Evolutionary conservation across 345 rosid genomes (phyloP).

Genomic region (Geranium rotundifolium): DNA sequence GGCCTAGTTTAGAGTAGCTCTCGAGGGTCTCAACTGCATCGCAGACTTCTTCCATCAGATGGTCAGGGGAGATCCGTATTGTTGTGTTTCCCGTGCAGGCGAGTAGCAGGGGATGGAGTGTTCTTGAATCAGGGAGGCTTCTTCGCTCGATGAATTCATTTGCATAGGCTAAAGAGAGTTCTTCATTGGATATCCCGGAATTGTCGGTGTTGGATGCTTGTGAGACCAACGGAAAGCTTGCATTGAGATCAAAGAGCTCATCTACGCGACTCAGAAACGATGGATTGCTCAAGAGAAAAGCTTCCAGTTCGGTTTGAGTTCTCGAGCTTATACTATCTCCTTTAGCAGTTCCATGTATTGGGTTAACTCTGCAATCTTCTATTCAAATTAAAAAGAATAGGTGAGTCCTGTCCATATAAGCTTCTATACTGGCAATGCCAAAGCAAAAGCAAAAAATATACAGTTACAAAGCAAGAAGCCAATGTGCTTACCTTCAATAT

Average conservation of each 20-base stretch:
- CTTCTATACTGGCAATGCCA: background rate
- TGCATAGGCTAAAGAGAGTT: conserved; percentile 52
- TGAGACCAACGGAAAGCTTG: conserved; percentile 10
- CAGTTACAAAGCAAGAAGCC: background rate
- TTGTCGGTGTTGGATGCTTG: conserved; percentile 8
- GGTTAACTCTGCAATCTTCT: background rate
- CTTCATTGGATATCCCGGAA: conserved; percentile 13
- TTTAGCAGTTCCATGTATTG: conserved; percentile 9
- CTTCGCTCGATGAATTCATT: conserved; percentile 43
- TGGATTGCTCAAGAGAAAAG: conserved; percentile 33
- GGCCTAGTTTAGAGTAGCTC: conserved; percentile 25
- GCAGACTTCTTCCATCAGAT: conserved; percentile 46
- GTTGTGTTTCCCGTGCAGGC: conserved; percentile 13
- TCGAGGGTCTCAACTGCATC: conserved; percentile 32
- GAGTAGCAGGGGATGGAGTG: conserved; percentile 12
- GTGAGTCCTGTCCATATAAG: background rate
- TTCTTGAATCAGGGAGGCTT: conserved; percentile 33
- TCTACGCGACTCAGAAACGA: conserved; percentile 40
- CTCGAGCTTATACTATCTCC: conserved; percentile 11
- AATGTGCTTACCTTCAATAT: conserved; percentile 36
- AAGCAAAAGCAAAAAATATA: background rate
- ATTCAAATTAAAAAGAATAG: too few relatives aligned
- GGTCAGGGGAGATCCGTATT: conserved; percentile 27
- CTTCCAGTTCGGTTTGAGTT: conserved; percentile 16
- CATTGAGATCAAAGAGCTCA: conserved; percentile 33